These are phyloP conservation scores for Heterococcus sp. DNA, from an alignment of 108 stramenopile species.

Conservation along the genomic window DNA sequence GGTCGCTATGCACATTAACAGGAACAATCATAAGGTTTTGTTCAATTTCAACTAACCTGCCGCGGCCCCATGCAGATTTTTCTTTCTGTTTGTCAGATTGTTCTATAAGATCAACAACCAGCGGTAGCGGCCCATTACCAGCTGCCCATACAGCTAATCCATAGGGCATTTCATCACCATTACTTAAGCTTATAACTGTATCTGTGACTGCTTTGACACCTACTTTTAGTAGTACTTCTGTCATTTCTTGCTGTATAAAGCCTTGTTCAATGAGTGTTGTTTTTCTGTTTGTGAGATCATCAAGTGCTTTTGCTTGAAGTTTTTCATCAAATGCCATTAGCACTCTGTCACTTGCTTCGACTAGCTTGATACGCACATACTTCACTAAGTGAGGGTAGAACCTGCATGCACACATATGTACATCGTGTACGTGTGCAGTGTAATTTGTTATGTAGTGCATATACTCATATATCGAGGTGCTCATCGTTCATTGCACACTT, in stretches of 20 bases:
- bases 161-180: constrained; percentile 71
- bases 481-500: too few relatives aligned
- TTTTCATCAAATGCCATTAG: constrained; percentile 81
- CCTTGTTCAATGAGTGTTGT: constrained; percentile 45
- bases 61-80: constrained; percentile 26
- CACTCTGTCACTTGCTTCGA: constrained; percentile 80
- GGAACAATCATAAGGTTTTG: not conserved
- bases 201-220: constrained; percentile 82
- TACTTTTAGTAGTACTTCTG: constrained; percentile 72
- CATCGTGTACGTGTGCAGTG: too few relatives aligned
- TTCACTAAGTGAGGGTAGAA: constrained; percentile 78
- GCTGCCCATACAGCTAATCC: constrained; percentile 90
- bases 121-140: constrained; percentile 84
- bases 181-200: constrained; percentile 67
- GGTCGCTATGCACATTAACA: not conserved
- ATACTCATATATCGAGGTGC: too few relatives aligned
- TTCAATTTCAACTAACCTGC: not conserved
- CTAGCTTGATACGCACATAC: constrained; percentile 80
- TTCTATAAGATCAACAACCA: constrained; percentile 66
- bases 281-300: constrained; percentile 63
- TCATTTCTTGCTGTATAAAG: constrained; percentile 63
- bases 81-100: constrained; percentile 24
- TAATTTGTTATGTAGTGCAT: too few relatives aligned
- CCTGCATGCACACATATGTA: too few relatives aligned
- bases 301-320: constrained; percentile 78